Percentiles rank a stretch among this genome's conserved stretches.
Evolutionary conservation across 2,329 filamentous ascomycete genomes (phyloP).

Genomic region (Pyricularia grisea): DNA sequence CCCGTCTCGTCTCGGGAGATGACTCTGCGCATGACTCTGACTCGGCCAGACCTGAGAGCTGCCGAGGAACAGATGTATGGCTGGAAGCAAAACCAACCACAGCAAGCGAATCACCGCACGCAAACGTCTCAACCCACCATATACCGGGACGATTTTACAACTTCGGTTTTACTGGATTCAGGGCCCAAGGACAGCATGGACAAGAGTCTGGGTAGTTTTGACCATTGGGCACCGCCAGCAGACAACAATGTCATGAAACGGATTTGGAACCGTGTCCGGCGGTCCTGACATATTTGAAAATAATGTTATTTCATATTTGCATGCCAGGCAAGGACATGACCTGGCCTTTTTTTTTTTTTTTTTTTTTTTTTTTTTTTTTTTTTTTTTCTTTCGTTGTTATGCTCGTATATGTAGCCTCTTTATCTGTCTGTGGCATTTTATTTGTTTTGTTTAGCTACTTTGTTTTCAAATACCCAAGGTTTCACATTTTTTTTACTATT

Average conservation of each 20-base stretch:
- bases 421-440: neutral
- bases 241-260: constrained; percentile 51
- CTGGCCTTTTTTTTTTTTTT: neutral
- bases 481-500: neutral
- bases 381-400: too few relatives aligned
- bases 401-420: neutral
- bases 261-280: constrained; percentile 53
- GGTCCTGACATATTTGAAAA: constrained; percentile 18
- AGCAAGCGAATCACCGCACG: constrained; percentile 35
- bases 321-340: neutral
- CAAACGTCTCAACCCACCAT: constrained; percentile 20
- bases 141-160: constrained; percentile 23
- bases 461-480: neutral
- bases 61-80: constrained; percentile 64
- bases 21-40: constrained; percentile 94
- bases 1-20: constrained; percentile 66
- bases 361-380: constrained; percentile 1
- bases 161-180: constrained; percentile 20
- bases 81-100: constrained; percentile 31
- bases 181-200: constrained; percentile 44
- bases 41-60: constrained; percentile 74
- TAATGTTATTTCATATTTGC: neutral
- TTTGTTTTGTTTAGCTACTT: constrained; percentile 3
- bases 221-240: constrained; percentile 35
- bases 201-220: constrained; percentile 41